phyloP scores from a whole-genome alignment of 257 asterid genomes.

The Solanum arcanum region DNA sequence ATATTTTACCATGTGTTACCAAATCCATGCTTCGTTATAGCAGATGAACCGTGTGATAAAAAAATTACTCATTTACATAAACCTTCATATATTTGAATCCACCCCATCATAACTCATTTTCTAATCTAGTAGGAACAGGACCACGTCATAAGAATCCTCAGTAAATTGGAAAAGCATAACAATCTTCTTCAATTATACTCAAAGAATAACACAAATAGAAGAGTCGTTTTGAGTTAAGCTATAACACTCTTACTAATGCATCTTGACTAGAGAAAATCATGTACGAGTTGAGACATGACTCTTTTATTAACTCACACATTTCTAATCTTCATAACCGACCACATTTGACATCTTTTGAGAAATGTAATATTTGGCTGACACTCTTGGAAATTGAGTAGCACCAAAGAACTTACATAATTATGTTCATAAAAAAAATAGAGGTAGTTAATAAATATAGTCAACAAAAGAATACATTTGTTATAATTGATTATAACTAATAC shows the following conservation, averaged over 20 bases:
- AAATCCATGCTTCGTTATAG: background rate
- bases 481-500: background rate
- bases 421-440: background rate
- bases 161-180: background rate
- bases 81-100: background rate
- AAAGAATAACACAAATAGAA: background rate
- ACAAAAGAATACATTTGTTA: background rate
- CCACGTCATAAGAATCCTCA: background rate
- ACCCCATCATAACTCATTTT: background rate
- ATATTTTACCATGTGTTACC: background rate
- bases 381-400: background rate
- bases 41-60: background rate
- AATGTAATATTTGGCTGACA: background rate
- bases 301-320: background rate
- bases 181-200: background rate
- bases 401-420: background rate
- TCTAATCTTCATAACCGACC: background rate
- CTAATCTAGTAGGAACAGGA: background rate
- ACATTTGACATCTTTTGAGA: background rate
- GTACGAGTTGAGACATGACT: background rate
- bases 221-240: background rate
- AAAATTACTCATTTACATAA: background rate
- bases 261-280: background rate
- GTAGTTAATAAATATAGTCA: background rate
- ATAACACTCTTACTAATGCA: background rate